Evolutionary conservation across 495 filamentous ascomycete genomes (phyloP), one percentile per base, ranked within the genome.

Genomic region (Aspergillus coremiiformis): DNA sequence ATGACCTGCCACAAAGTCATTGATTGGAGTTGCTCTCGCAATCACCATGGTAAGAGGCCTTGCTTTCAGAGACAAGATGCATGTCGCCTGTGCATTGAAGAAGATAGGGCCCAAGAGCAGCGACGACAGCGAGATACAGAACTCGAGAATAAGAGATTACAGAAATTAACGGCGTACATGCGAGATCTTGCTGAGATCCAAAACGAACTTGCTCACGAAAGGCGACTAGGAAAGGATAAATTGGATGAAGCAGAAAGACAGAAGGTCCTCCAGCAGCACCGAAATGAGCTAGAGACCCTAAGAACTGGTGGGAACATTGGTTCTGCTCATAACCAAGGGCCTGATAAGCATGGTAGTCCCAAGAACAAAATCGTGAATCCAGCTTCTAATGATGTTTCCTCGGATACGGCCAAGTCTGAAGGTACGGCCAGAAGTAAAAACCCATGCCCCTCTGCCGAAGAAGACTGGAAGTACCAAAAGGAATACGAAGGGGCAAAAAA

Each of bases 401-500:
- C n/a, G n/a, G n/a, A n/a, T n/a, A n/a, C n/a, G n/a, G n/a, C n/a
- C n/a, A n/a, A n/a, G n/a, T n/a, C n/a, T n/a, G n/a, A n/a, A n/a
- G n/a, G n/a, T n/a, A n/a, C n/a, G n/a, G n/a, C n/a, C n/a, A n/a
- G n/a, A n/a, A n/a, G n/a, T n/a, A n/a, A n/a, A n/a, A n/a, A n/a
- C n/a, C n/a, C n/a, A n/a, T n/a, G n/a, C n/a, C n/a, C n/a, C n/a
- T 14, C 69, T 6, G 47, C 60, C n/a, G 62, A 63, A 27, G 56
- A 54, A 3, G 78, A 87, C 27, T 90, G 86, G 86, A 56, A 84
- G 2, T 60, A 66, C 9, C 76, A 84, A 48, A 89, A 89, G 54
- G 5, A 61, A 5, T 58, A 61, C 14, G 70, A 79, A 23, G 66
- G 66, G 12, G 74, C 76, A 1, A n/a, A 56, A 11, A 88, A 79